Conservation (phyloP, 1,139 yeast genomes). For the Magnusiomyces sp. region DNA sequence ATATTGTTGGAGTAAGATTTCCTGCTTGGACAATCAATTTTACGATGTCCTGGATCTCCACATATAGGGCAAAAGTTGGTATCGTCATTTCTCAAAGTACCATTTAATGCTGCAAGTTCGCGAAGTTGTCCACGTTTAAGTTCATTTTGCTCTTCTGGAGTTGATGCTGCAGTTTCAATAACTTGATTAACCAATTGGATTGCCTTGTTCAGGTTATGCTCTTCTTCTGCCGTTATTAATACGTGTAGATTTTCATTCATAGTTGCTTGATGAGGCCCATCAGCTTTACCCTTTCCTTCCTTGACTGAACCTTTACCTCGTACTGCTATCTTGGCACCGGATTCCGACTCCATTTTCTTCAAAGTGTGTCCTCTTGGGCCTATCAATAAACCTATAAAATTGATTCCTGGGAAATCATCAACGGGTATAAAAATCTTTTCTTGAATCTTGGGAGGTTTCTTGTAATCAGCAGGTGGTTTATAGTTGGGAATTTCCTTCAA, state of each 20-base stretch:
- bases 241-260: conserved; percentile 82
- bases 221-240: conserved; percentile 74
- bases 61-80: conserved; percentile 53
- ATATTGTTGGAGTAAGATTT: conserved; percentile 48
- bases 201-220: conserved; percentile 69
- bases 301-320: conserved; percentile 94
- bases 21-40: conserved; percentile 52
- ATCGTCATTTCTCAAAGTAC: conserved; percentile 82
- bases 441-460: conserved; percentile 59
- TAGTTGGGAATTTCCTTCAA: conserved; percentile 67
- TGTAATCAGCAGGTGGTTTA: conserved; percentile 72
- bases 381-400: conserved; percentile 79
- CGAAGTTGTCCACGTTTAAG: conserved; percentile 83
- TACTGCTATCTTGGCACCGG: conserved; percentile 81
- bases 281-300: conserved; percentile 64
- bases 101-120: conserved; percentile 87
- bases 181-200: conserved; percentile 66
- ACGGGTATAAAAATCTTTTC: conserved; percentile 85
- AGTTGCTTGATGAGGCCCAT: conserved; percentile 39
- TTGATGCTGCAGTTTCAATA: conserved; percentile 68
- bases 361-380: conserved; percentile 96
- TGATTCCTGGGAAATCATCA: conserved; percentile 81
- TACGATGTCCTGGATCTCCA: conserved; percentile 56
- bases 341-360: conserved; percentile 66
- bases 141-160: conserved; percentile 92